These are phyloP conservation scores for Warburgia ugandensis DNA, from an alignment of 164 flowering plant genomes.

Conservation along the genomic window DNA sequence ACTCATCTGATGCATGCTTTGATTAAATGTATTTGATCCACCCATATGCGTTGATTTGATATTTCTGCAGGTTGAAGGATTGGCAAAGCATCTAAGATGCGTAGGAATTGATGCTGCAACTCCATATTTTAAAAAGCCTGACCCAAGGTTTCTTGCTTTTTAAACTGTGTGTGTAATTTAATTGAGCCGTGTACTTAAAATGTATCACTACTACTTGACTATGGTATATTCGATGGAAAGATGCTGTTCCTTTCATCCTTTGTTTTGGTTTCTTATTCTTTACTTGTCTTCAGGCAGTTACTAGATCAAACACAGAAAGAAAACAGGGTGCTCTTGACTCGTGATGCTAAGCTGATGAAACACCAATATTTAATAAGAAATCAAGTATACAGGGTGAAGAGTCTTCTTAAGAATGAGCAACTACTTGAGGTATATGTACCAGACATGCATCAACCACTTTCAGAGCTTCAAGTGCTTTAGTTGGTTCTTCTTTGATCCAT, in stretches of 20 bases:
- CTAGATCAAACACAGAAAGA: constrained; percentile 75
- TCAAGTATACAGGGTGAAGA: constrained; percentile 78
- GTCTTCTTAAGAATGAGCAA: constrained; percentile 85
- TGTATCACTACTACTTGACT: background rate
- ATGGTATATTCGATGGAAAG: background rate
- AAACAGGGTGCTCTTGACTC: constrained; percentile 81
- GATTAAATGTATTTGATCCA: background rate
- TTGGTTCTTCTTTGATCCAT: background rate
- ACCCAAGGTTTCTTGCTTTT: constrained; percentile 47
- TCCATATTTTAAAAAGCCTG: constrained; percentile 68
- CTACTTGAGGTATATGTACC: constrained; percentile 62
- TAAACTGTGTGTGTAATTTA: background rate
- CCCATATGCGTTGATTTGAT: constrained; percentile 17
- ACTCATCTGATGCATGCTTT: background rate
- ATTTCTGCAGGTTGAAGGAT: constrained; percentile 80
- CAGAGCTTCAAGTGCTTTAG: background rate
- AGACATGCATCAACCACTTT: background rate
- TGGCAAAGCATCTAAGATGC: constrained; percentile 86
- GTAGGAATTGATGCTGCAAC: constrained; percentile 94
- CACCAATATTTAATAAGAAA: constrained; percentile 59
- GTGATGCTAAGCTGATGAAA: constrained; percentile 78
- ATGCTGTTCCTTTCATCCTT: background rate
- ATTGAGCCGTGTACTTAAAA: background rate
- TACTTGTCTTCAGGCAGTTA: constrained; percentile 44
- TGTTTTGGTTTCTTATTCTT: background rate